Conservation (phyloP, 495 filamentous ascomycete species). For the Penicillium odoratum region DNA sequence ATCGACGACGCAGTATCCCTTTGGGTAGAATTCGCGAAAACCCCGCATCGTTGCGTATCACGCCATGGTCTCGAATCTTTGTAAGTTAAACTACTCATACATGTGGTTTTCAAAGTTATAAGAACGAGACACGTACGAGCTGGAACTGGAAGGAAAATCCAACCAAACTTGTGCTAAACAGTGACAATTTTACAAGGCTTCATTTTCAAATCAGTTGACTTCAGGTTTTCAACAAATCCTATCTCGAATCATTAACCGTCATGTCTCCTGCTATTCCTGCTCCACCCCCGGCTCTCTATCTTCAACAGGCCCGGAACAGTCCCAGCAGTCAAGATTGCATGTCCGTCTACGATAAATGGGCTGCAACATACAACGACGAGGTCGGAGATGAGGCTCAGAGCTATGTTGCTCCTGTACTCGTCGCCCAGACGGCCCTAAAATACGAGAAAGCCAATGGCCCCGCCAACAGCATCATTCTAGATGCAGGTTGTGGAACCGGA, state of each 20-base stretch:
- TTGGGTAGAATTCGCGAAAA: constrained; percentile 13
- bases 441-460: constrained; percentile 18
- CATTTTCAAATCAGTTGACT: background rate
- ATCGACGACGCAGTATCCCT: constrained; percentile 17
- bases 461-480: constrained; percentile 33
- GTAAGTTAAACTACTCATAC: constrained; percentile 3
- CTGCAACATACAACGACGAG: constrained; percentile 44
- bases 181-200: background rate
- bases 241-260: background rate
- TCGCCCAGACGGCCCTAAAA: constrained; percentile 33
- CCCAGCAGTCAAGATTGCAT: constrained; percentile 31
- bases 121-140: constrained; percentile 12
- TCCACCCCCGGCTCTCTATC: constrained; percentile 20
- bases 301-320: constrained; percentile 28
- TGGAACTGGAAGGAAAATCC: background rate
- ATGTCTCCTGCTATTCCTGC: constrained; percentile 29
- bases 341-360: constrained; percentile 48
- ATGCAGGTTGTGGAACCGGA: constrained; percentile 52
- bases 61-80: constrained; percentile 15
- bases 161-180: background rate
- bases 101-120: constrained; percentile 15
- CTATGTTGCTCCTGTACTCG: constrained; percentile 42
- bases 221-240: background rate
- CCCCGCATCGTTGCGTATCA: constrained; percentile 25
- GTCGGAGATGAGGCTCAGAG: constrained; percentile 37